Evolutionary conservation across 2,329 filamentous ascomycete species (phyloP), one percentile per base, ranked within the genome.

Genomic region (Emmonsia crescens): DNA sequence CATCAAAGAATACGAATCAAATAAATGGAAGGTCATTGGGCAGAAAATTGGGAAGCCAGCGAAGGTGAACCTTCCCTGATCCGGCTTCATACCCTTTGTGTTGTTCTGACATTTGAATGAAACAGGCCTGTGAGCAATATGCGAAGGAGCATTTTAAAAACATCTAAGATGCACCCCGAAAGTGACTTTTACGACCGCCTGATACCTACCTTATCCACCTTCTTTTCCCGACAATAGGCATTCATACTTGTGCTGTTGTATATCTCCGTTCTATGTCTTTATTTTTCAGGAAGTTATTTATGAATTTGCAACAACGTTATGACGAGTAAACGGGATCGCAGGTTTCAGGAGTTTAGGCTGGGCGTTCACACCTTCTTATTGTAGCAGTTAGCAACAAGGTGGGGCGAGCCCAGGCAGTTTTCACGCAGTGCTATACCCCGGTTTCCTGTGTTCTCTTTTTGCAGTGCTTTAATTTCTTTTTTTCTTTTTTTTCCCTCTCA

Each of bases 1-100:
- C 36, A 99, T 99, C 78, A 96, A 96, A 77, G 94, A 99, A 74
- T 97, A 97, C 77, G 94, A 99, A 74, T 88, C 91, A 72, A 96
- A 95, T 76, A 97, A 97, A 75, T 99, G 94, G 94, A 97, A 97
- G 78, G 86, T 88, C 31, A 97, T 97, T 72, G 94, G 94, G 42
- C 87, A 90, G 74, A 97, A 97, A 77, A 91, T 99, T 68, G 91
- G 92, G 71, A 99, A 99, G 78, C 94, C 94, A 57, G 94, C 94
- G 68, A 99, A 99, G 86, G 89, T 91, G 74, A 65, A 77, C 8
- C 51, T 51, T 5, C 14, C 19, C 33, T 9, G 1, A 40, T 62
- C 63, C 33, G 24, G 27, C 8, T 61, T 36, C 10, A 29, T 64
- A 38, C 57, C 55, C 16, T 48, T 16, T 44, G 5, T 31, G 9